phyloP scores from a whole-genome alignment of 148 eudicot species.

The Vaccinium macrocarpon region DNA sequence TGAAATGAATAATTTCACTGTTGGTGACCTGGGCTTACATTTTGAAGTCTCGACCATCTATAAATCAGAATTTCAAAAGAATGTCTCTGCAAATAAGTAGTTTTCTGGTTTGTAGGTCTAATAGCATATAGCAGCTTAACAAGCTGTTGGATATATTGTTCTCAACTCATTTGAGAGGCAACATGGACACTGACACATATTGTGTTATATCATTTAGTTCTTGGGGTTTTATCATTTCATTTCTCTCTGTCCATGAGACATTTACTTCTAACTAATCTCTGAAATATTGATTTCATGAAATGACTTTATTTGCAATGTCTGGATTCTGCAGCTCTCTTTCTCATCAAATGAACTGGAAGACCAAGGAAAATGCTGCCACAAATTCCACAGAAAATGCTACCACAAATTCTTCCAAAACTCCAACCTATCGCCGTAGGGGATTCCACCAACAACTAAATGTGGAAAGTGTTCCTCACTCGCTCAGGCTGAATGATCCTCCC shows the following conservation, averaged over 20 bases:
- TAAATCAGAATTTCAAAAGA: not conserved
- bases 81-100: not conserved
- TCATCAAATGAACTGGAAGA: slow-evolving; percentile 20
- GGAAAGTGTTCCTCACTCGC: slow-evolving; percentile 30
- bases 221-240: not conserved
- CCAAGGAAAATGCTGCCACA: slow-evolving; percentile 27
- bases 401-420: slow-evolving; percentile 32
- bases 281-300: not conserved
- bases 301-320: not conserved
- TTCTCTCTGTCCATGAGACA: not conserved
- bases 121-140: not conserved
- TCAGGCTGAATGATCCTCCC: slow-evolving; percentile 40
- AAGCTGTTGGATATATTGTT: not conserved
- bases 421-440: slow-evolving; percentile 35
- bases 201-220: not conserved
- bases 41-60: not conserved
- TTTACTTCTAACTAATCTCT: not conserved
- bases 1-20: not conserved
- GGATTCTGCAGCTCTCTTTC: slow-evolving; percentile 19
- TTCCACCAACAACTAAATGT: slow-evolving; percentile 26
- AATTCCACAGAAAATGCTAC: slow-evolving; percentile 35
- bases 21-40: not conserved
- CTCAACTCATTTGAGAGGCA: not conserved
- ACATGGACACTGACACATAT: not conserved
- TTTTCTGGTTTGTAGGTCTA: not conserved